These are phyloP conservation scores for Fusarium sp. DNA, from an alignment of 2,329 filamentous ascomycete genomes.

Conservation along the genomic window DNA sequence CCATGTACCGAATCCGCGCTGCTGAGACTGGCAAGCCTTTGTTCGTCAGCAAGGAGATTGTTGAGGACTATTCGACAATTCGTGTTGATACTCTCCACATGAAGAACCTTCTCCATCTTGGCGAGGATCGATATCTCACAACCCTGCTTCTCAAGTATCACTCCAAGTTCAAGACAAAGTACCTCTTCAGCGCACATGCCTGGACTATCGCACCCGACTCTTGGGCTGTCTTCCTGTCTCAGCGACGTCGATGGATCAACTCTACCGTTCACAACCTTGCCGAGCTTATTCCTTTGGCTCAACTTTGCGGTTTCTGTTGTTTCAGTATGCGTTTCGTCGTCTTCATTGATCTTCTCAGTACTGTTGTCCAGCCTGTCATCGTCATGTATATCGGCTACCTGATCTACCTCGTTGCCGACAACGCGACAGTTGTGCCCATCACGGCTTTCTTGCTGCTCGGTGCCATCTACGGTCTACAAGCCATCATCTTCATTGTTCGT, in stretches of 20 bases:
- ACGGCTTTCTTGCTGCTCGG: conserved; percentile 90
- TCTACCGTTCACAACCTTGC: conserved; percentile 98
- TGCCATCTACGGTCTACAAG: conserved; percentile 97
- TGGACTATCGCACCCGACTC: conserved; percentile 98
- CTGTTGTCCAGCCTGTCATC: conserved; percentile 89
- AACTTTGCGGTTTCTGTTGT: conserved; percentile 99
- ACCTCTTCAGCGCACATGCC: conserved; percentile 88
- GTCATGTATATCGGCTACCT: conserved; percentile 91
- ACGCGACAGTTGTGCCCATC: conserved; percentile 74
- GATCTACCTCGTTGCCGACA: conserved; percentile 74
- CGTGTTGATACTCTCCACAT: conserved; percentile 98
- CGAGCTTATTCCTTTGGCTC: conserved; percentile 90
- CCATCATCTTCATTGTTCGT: conserved; percentile 93
- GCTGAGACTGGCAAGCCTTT: conserved; percentile 94
- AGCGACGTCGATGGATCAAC: conserved; percentile 99
- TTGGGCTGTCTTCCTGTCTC: conserved; percentile 94
- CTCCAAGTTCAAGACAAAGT: conserved; percentile 97
- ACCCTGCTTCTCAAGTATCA: conserved; percentile 94
- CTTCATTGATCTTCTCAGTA: conserved; percentile 91
- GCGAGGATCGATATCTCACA: conserved; percentile 97
- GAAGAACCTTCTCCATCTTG: conserved; percentile 96
- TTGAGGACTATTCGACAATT: conserved; percentile 88
- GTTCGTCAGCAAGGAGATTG: conserved; percentile 92
- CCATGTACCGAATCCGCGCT: conserved; percentile 97
- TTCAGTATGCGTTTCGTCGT: conserved; percentile 99